Evolutionary conservation across 2,329 filamentous ascomycete species (phyloP), one percentile per base, ranked within the genome.

Genomic region (Bipolaris gigantea): DNA sequence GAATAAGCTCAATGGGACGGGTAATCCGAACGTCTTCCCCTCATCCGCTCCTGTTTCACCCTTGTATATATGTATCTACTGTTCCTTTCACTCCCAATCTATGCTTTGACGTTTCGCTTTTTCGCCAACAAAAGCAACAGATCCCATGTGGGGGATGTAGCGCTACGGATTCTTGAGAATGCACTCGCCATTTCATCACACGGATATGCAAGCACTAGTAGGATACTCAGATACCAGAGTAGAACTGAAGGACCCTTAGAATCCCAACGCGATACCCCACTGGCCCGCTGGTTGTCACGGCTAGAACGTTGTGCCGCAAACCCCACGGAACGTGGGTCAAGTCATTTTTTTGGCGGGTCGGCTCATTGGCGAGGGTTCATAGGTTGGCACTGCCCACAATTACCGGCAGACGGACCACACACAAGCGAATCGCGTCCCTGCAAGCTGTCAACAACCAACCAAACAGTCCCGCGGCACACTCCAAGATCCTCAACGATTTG

Each of bases 381-480:
- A 50, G 51, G 35, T 39, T 38, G 39, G 19, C 39, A 25, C 39
- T 50, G 21, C 32, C 21, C 38, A 13, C 27, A 41, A 46, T 21
- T 40, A 35, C 41, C 52, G 32, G 49, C 21, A 30, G n/a, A 43
- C 30, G 48, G 48, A n/a, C 48, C 41, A 55, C 35, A 55, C 30
- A 41, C 54, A 57, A 52, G 34, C 44, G 46, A 27, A 54, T 45
- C 35, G 48, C 32, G 34, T 42, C 30, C 30, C 39, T 55, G 41
- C 46, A 46, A 45, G 46, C 47, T 45, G 51, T 50, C 51, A 32
- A 45, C 46, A 50, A 50, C n/a, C 32, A 33, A 27, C 52, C 52
- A 55, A 51, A 42, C 52, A 55, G 52, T 48, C 42, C 18, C 21
- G 35, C 35, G 36, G 32, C 11, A 19, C 18, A 30, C 36, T 47